Conservation (phyloP, 1,284 basidiomycete species). For the Apiotrichum montevideense region DNA sequence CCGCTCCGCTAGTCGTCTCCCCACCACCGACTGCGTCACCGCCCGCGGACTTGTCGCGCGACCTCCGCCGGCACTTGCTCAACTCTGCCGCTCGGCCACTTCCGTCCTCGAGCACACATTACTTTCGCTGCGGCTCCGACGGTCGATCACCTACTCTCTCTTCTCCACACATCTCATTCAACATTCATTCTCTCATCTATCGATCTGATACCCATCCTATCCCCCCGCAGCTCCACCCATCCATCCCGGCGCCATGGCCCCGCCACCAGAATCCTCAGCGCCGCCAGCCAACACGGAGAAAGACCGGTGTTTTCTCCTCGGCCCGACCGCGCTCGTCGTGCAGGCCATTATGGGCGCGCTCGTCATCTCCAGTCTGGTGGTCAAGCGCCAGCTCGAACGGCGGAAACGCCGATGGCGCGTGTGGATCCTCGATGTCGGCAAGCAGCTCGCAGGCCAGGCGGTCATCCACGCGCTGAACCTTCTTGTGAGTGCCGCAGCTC, state of each 20-base stretch:
- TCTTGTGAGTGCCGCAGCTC: conserved; percentile 50
- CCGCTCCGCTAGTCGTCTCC: too few species aligned
- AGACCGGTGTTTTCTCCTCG: conserved; percentile 48
- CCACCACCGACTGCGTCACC: too few species aligned
- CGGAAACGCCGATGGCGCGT: conserved; percentile 81
- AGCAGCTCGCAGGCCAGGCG: conserved; percentile 86
- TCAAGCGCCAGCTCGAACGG: conserved; percentile 80
- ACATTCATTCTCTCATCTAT: not conserved
- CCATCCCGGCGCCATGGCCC: conserved; percentile 16
- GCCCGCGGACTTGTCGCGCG: too few species aligned
- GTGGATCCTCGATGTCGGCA: conserved; percentile 85
- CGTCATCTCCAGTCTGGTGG: conserved; percentile 75
- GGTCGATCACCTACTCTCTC: too few species aligned
- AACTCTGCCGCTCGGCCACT: too few species aligned
- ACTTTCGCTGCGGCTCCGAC: too few species aligned
- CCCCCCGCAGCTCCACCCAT: not conserved
- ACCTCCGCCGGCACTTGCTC: too few species aligned
- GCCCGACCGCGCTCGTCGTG: conserved; percentile 47
- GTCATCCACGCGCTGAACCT: conserved; percentile 85
- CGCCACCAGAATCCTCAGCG: conserved; percentile 34
- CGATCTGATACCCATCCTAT: not conserved
- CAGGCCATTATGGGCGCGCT: conserved; percentile 64
- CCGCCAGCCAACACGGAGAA: conserved; percentile 6
- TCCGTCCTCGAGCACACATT: too few species aligned
- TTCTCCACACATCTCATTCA: too few species aligned